Conservation (phyloP, 352 stramenopile species). For the Phytophthora uliginosa region DNA sequence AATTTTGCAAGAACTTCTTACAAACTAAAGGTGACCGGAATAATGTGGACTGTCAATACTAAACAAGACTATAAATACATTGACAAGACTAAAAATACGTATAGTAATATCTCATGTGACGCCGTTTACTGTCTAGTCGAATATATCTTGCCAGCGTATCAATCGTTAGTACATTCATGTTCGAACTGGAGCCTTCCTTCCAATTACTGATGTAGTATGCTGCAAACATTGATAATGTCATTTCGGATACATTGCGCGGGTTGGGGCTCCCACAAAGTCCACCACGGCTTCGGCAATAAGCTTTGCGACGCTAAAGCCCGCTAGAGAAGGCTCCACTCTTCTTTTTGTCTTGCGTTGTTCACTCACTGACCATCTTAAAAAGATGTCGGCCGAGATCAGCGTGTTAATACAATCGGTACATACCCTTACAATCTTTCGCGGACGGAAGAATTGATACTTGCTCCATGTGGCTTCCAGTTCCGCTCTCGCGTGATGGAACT, state of each 20-base stretch:
- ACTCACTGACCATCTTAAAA: conserved; percentile 12
- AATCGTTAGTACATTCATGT: conserved; percentile 7
- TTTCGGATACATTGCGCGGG: neutral
- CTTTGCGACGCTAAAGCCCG: conserved; percentile 15
- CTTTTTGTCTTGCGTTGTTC: conserved; percentile 13
- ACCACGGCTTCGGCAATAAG: conserved; percentile 7
- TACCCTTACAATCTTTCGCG: too few species aligned
- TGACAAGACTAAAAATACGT: too few species aligned
- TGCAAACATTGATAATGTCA: neutral
- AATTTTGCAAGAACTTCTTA: too few species aligned
- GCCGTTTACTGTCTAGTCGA: neutral
- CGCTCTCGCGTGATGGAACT: neutral
- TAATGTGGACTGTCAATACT: too few species aligned
- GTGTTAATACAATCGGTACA: too few species aligned
- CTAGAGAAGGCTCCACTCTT: neutral
- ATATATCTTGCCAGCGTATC: conserved; percentile 15
- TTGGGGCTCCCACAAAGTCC: neutral
- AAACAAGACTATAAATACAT: too few species aligned
- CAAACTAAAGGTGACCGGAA: too few species aligned
- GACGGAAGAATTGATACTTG: conserved; percentile 6
- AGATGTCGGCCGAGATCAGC: conserved; percentile 7
- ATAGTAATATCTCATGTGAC: too few species aligned
- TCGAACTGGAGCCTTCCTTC: neutral
- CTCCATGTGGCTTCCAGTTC: neutral
- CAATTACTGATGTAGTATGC: conserved; percentile 14